Evolutionary conservation across 73 alveolate genomes (phyloP), one percentile per base, ranked within the genome.

Genomic region (Paraurostyla sp.): DNA sequence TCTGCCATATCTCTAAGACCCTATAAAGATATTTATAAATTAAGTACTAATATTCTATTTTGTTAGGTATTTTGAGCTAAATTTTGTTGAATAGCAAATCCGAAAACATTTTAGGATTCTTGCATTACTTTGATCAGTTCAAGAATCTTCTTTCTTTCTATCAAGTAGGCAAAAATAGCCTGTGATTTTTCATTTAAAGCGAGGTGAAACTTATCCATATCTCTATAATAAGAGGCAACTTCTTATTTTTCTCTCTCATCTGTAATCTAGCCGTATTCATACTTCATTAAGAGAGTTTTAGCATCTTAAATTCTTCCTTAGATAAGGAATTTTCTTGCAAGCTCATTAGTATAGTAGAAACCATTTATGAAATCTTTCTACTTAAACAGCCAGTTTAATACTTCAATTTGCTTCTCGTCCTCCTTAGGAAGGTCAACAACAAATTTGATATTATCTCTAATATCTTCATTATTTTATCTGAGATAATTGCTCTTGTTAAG

Each of bases 331-430:
- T 65, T 65, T 40, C 82, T 65, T 18, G 82, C 82, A 18, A 65
- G 58, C 46, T 65, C 82, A 65, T 65, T 65, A 22, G 41, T n/a
- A 30, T 18, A 65, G 23, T 65, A 65, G 41, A 18, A 65, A 35
- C 60, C 82, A 65, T 65, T 65, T 22, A 38, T 65, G 58, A 18
- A 65, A 30, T 65, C 82, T 65, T 65, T 58, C 38, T 65, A 56
- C 41, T 65, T 15, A 30, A 65, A 65, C 20, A 65, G 42, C 82
- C 82, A 65, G 25, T 65, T 65, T 15, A 65, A 20, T 16, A 65
- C 42, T 13, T 65, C 42, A 1, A 58, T 35, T 32, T 22, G 9
- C 3, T 35, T 58, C 4, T 65, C 16, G 25, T 65, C 82, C 6
- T 65, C 38, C 1, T 6, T 9, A 65, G 16, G 60, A 36, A 13